Conservation (phyloP, 83 land plant genomes). For the Larix sibirica region DNA sequence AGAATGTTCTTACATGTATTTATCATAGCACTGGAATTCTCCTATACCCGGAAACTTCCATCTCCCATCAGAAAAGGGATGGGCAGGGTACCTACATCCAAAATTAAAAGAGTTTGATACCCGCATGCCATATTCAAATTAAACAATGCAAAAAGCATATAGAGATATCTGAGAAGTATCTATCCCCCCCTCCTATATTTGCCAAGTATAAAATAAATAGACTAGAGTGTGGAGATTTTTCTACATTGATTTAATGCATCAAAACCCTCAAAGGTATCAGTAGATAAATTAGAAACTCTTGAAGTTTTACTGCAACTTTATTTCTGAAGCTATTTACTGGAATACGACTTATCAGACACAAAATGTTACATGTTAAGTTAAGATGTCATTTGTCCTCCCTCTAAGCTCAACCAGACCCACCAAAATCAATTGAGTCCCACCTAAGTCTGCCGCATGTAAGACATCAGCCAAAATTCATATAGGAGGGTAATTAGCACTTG, state of each 20-base stretch:
- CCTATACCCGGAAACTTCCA: constrained; percentile 61
- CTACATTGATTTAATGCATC: background rate
- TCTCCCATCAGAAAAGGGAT: constrained; percentile 46
- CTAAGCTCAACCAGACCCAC: background rate
- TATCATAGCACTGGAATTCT: constrained; percentile 63
- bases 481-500: background rate
- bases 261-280: background rate
- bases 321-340: background rate
- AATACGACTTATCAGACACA: background rate
- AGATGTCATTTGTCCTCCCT: background rate
- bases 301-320: constrained; percentile 5
- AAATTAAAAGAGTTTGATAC: background rate
- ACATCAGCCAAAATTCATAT: background rate
- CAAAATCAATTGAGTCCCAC: background rate
- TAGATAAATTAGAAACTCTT: background rate
- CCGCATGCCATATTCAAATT: background rate
- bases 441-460: background rate
- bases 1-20: constrained; percentile 30
- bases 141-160: background rate
- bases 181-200: background rate
- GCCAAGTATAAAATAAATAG: background rate
- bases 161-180: background rate
- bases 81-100: constrained; percentile 44
- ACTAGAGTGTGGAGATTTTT: background rate
- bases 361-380: background rate